Evolutionary conservation across 495 filamentous ascomycete genomes (phyloP).

Genomic region (Patellaria atrata): DNA sequence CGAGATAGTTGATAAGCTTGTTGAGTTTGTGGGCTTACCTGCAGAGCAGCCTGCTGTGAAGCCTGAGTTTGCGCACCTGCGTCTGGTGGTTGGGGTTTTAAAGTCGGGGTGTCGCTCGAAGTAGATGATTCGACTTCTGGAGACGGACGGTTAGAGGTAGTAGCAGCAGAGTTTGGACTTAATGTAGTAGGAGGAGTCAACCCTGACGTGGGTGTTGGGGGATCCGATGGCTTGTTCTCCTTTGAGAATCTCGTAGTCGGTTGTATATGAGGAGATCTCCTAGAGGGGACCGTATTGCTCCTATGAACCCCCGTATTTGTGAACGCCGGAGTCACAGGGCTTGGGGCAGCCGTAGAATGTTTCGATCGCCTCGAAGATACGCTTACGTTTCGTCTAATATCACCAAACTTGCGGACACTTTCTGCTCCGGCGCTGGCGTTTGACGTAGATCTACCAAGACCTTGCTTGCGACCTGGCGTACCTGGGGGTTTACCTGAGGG

Average conservation of each 20-base stretch:
- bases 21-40: too few species aligned
- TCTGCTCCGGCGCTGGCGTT: slow-evolving; percentile 78
- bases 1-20: too few species aligned
- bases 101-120: neutral
- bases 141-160: neutral
- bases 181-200: neutral
- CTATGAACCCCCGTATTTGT: slow-evolving; percentile 56
- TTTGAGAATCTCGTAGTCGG: slow-evolving; percentile 40
- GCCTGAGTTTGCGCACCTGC: too few species aligned
- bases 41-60: too few species aligned
- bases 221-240: slow-evolving; percentile 27
- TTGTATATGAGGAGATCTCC: slow-evolving; percentile 61
- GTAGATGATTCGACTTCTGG: neutral
- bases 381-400: slow-evolving; percentile 73
- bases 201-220: slow-evolving; percentile 22
- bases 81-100: too few species aligned
- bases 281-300: slow-evolving; percentile 93
- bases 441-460: slow-evolving; percentile 50
- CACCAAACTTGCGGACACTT: slow-evolving; percentile 64
- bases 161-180: neutral
- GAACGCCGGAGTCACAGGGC: slow-evolving; percentile 54
- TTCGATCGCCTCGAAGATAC: slow-evolving; percentile 52
- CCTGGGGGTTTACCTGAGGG: slow-evolving; percentile 41
- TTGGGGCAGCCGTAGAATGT: slow-evolving; percentile 52
- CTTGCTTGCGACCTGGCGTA: slow-evolving; percentile 37